phyloP scores from a whole-genome alignment of 192 early-diverging fungal genomes.

The Rhizophagus clarus region DNA sequence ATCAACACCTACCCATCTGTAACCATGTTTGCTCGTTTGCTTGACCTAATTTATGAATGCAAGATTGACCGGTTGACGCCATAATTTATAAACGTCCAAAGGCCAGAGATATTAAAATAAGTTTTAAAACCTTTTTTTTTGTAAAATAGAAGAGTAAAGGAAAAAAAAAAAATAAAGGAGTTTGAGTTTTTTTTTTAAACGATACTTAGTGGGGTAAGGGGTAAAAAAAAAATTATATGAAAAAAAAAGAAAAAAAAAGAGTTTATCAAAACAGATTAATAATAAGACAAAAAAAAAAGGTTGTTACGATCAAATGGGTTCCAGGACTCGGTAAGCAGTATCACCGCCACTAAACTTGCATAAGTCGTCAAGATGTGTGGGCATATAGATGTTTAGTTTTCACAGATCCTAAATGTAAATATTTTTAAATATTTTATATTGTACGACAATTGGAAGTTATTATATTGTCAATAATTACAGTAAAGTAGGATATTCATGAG shows the following conservation, averaged over 20 bases:
- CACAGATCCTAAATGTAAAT: constrained; percentile 16
- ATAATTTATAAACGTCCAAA: constrained; percentile 11
- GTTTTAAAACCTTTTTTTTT: not conserved
- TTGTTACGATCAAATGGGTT: constrained; percentile 16
- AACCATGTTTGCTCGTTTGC: constrained; percentile 69
- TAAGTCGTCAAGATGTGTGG: constrained; percentile 26
- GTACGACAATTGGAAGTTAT: not conserved
- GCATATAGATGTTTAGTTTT: constrained; percentile 14
- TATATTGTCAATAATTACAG: not conserved
- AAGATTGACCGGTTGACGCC: constrained; percentile 30
- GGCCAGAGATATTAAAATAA: not conserved
- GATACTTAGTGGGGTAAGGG: not conserved
- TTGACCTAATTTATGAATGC: constrained; percentile 50
- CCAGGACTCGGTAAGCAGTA: constrained; percentile 22
- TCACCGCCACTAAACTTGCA: constrained; percentile 26
- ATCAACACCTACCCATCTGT: constrained; percentile 47
- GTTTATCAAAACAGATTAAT: constrained; percentile 19
- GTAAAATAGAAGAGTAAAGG: not conserved
- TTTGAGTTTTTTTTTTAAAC: not conserved
- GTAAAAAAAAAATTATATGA: not conserved
- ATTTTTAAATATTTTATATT: not conserved
- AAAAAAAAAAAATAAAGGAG: not conserved
- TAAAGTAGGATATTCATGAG: not conserved
- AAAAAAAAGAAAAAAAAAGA: too few species aligned
- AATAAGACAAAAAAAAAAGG: constrained; percentile 17